phyloP scores from a whole-genome alignment of 495 filamentous ascomycete species.

The Bacidia gigantensis region DNA sequence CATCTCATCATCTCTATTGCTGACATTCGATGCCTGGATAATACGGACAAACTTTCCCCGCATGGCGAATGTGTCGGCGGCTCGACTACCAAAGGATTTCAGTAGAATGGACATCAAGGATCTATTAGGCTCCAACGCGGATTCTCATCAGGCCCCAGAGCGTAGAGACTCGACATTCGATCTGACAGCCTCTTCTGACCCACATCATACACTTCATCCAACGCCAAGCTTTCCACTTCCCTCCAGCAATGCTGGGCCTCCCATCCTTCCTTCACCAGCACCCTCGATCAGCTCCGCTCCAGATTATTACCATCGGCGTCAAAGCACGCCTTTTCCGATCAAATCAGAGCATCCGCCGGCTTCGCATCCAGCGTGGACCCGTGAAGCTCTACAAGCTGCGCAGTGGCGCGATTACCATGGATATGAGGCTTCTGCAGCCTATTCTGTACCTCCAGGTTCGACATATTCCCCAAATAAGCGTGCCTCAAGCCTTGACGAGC shows the following conservation, averaged over 20 bases:
- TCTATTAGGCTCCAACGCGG: not conserved
- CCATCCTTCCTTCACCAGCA: conserved; percentile 1
- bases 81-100: conserved; percentile 1
- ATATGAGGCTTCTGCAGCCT: not conserved
- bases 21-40: not conserved
- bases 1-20: not conserved
- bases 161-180: not conserved
- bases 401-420: not conserved
- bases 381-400: not conserved
- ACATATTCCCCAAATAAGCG: conserved; percentile 12
- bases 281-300: not conserved
- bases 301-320: not conserved
- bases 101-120: conserved; percentile 8
- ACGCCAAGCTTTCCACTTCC: not conserved
- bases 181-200: not conserved
- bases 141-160: not conserved
- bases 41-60: not conserved
- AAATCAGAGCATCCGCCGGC: not conserved
- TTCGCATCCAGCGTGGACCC: not conserved
- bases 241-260: not conserved
- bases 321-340: not conserved
- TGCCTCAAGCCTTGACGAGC: conserved; percentile 9
- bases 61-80: conserved; percentile 1
- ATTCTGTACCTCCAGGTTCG: not conserved
- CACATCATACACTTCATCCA: not conserved